Evolutionary conservation across 805 yeast species (phyloP).

Genomic region (Candida bentonensis): DNA sequence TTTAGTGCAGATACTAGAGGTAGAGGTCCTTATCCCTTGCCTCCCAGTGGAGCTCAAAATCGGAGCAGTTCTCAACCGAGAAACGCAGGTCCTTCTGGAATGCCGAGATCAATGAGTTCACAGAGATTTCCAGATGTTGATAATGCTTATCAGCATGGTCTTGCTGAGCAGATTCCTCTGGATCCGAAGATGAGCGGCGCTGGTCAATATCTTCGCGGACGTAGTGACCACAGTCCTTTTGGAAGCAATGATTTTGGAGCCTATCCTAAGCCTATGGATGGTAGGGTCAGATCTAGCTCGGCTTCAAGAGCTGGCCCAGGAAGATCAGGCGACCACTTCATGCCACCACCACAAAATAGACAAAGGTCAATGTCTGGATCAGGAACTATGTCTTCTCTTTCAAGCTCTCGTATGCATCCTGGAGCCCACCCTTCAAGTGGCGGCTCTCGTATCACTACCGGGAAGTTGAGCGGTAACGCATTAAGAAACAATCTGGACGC

Average conservation of each 20-base stretch:
- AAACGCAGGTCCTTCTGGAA: neutral
- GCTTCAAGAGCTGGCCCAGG: neutral
- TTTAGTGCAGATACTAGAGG: neutral
- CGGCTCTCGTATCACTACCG: neutral
- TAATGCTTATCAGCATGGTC: neutral
- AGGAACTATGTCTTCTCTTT: neutral
- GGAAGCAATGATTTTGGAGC: constrained; percentile 1
- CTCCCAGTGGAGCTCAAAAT: neutral
- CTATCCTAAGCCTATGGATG: neutral
- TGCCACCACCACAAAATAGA: neutral
- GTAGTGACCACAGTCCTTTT: neutral
- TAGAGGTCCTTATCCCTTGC: neutral
- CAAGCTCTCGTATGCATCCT: neutral
- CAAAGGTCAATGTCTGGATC: neutral
- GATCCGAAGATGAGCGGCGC: neutral
- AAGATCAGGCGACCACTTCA: neutral
- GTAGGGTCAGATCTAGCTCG: neutral
- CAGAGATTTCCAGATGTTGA: neutral
- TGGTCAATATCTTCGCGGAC: neutral
- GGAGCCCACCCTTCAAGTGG: neutral
- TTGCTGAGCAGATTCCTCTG: neutral
- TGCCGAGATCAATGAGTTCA: neutral
- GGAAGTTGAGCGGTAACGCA: neutral
- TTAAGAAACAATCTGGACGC: constrained; percentile 7
- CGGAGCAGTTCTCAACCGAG: neutral